Evolutionary conservation across 768 basidiomycete species (phyloP).

Genomic region (Rhizopogon sp.): DNA sequence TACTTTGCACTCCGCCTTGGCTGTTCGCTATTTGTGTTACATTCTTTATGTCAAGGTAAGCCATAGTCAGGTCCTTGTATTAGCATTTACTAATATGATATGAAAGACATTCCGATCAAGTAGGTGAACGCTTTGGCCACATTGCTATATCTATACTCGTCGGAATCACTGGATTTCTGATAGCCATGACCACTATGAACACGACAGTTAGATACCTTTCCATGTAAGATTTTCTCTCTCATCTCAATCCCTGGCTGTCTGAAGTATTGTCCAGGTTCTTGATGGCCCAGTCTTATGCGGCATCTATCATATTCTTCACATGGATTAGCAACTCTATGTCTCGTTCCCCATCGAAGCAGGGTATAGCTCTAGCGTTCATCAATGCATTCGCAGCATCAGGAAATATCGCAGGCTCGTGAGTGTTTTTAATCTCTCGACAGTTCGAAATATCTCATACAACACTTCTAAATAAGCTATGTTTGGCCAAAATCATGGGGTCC

Average conservation of each 20-base stretch:
- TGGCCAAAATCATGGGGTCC: constrained; percentile 72
- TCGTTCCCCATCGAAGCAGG: constrained; percentile 81
- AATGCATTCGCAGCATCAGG: constrained; percentile 74
- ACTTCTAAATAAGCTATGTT: constrained; percentile 45
- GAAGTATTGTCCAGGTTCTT: constrained; percentile 47
- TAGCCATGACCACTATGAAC: constrained; percentile 62
- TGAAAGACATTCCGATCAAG: constrained; percentile 63
- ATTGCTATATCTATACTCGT: constrained; percentile 45
- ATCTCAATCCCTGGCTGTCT: neutral
- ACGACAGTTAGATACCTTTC: constrained; percentile 58
- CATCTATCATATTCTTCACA: constrained; percentile 58
- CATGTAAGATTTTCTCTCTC: constrained; percentile 35
- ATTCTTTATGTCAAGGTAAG: constrained; percentile 47
- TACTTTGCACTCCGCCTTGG: constrained; percentile 73
- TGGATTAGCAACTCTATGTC: constrained; percentile 60
- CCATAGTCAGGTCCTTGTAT: neutral
- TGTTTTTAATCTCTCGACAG: constrained; percentile 9
- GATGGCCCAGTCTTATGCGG: constrained; percentile 71
- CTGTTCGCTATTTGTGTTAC: constrained; percentile 54
- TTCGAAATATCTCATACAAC: constrained; percentile 3
- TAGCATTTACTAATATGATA: neutral
- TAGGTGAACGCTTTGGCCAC: constrained; percentile 69
- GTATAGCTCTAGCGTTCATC: constrained; percentile 79
- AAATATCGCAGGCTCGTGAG: constrained; percentile 79
- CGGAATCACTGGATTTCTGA: constrained; percentile 65